Evolutionary conservation across 1,284 basidiomycete species (phyloP).

Genomic region (Bondarzewia mesenterica): DNA sequence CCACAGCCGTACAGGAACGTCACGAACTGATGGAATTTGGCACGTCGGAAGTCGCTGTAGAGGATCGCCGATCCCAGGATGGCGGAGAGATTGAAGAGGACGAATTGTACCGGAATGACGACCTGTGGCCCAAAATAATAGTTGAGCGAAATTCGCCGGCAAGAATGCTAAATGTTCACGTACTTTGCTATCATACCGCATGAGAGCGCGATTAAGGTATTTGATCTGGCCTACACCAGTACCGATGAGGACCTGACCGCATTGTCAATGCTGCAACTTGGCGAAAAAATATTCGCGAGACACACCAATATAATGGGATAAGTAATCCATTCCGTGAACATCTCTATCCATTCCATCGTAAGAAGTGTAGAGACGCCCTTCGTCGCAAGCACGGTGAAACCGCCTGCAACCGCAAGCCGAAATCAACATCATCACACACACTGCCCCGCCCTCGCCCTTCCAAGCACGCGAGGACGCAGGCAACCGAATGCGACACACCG

Average conservation of each 20-base stretch:
- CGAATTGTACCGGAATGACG: constrained; percentile 93
- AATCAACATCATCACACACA: neutral
- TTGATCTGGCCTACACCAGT: constrained; percentile 89
- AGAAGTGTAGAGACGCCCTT: constrained; percentile 88
- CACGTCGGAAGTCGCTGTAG: constrained; percentile 85
- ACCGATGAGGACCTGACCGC: constrained; percentile 51
- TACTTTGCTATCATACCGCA: constrained; percentile 84
- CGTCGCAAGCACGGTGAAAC: constrained; percentile 91
- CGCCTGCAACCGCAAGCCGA: constrained; percentile 40
- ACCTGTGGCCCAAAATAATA: constrained; percentile 36
- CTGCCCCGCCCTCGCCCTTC: no score
- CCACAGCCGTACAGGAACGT: constrained; percentile 82
- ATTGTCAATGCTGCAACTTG: neutral
- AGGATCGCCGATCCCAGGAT: constrained; percentile 91
- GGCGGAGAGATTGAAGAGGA: constrained; percentile 80
- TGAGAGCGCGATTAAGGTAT: constrained; percentile 85
- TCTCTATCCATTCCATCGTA: constrained; percentile 65
- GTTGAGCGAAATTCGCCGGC: neutral
- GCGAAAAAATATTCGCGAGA: neutral
- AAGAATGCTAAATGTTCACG: constrained; percentile 4
- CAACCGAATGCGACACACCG: constrained; percentile 35
- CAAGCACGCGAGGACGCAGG: no score
- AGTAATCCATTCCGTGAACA: constrained; percentile 72
- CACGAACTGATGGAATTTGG: constrained; percentile 74
- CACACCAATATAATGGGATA: constrained; percentile 65